Percentiles rank a stretch among this genome's conserved stretches.
Conservation (phyloP, 2,329 filamentous ascomycete species). For the Cladobotryum mycophilum region DNA sequence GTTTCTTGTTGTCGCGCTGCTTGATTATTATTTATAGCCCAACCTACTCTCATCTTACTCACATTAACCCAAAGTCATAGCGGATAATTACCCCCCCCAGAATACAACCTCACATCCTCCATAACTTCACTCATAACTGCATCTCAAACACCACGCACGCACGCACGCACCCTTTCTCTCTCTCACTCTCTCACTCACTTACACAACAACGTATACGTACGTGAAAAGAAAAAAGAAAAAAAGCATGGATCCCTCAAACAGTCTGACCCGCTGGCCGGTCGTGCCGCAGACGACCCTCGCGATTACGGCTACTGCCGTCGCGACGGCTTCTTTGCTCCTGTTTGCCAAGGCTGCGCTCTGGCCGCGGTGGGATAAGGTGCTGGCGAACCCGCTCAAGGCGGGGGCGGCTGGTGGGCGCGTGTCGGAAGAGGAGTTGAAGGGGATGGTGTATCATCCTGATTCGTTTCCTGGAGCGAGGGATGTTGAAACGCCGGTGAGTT, state of each 20-base stretch:
- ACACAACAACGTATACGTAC: neutral
- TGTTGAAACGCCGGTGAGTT: constrained; percentile 56
- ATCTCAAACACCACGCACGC: neutral
- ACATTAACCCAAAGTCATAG: too few relatives aligned
- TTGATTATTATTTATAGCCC: too few relatives aligned
- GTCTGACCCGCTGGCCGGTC: constrained; percentile 16
- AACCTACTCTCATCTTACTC: too few relatives aligned
- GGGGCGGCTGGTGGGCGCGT: constrained; percentile 31
- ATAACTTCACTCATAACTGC: neutral
- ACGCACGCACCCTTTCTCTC: neutral
- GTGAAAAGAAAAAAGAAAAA: too few relatives aligned
- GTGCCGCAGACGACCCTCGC: constrained; percentile 21
- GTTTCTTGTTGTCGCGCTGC: too few relatives aligned
- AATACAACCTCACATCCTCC: too few relatives aligned
- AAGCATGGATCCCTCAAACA: constrained; percentile 24
- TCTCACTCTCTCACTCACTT: neutral
- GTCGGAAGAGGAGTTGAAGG: constrained; percentile 29
- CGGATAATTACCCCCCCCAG: too few relatives aligned
- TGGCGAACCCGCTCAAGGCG: constrained; percentile 40
- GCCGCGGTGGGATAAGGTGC: constrained; percentile 32
- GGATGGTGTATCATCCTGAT: constrained; percentile 56
- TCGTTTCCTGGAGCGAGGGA: constrained; percentile 67
- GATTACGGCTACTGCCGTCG: constrained; percentile 35
- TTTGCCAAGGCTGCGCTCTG: constrained; percentile 31
- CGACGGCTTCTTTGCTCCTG: constrained; percentile 34